Evolutionary conservation across 148 eudicot genomes (phyloP).

Genomic region (Rhododendron kiyosumense): DNA sequence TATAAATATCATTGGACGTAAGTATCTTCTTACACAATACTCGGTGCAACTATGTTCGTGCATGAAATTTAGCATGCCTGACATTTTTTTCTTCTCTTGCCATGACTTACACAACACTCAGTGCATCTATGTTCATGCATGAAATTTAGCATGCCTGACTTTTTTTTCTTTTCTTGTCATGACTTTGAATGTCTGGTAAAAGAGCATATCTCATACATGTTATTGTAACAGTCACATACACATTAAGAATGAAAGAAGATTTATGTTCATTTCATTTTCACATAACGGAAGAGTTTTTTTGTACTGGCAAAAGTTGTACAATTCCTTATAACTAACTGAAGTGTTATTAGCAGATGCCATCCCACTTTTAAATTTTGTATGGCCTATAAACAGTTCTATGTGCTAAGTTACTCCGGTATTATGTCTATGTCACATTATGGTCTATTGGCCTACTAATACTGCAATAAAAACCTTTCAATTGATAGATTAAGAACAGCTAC

Average conservation of each 20-base stretch:
- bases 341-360: neutral
- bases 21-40: slow-evolving; percentile 16
- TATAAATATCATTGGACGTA: slow-evolving; percentile 56
- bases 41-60: neutral
- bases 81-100: neutral
- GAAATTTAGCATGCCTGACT: neutral
- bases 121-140: neutral
- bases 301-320: neutral
- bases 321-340: neutral
- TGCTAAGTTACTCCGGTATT: neutral
- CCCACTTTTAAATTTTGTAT: neutral
- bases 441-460: neutral
- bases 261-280: neutral
- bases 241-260: neutral
- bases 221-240: neutral
- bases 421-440: neutral
- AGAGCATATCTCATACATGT: neutral
- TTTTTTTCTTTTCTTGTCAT: neutral
- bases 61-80: neutral
- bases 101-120: too few relatives aligned
- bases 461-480: neutral
- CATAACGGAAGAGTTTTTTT: neutral
- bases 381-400: neutral
- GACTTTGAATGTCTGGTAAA: neutral
- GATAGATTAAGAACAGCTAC: neutral